phyloP scores from a whole-genome alignment of 441 rosid species.

The Pelargonium citronellum region DNA sequence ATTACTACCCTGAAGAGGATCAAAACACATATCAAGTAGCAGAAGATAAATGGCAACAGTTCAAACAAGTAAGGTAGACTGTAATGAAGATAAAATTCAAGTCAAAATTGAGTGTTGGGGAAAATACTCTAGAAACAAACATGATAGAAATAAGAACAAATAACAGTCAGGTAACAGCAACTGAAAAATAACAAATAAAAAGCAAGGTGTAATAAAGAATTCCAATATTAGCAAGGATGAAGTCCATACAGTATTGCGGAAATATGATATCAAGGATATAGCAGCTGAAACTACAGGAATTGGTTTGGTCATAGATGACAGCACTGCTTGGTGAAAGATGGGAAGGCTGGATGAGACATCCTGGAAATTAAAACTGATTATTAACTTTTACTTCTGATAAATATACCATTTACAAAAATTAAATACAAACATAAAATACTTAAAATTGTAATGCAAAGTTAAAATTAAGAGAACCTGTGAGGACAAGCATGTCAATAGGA shows the following conservation, averaged over 20 bases:
- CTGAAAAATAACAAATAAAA: background rate
- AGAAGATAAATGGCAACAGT: background rate
- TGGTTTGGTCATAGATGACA: slow-evolving; percentile 67
- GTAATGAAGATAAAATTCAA: background rate
- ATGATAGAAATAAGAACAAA: background rate
- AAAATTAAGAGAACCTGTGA: slow-evolving; percentile 10
- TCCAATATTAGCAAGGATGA: slow-evolving; percentile 19
- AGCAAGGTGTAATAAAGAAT: slow-evolving; percentile 13
- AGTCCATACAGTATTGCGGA: slow-evolving; percentile 53
- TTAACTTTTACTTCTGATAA: slow-evolving; percentile 12
- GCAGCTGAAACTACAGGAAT: slow-evolving; percentile 70
- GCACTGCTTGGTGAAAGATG: slow-evolving; percentile 66
- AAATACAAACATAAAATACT: background rate
- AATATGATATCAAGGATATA: slow-evolving; percentile 70
- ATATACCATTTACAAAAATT: background rate
- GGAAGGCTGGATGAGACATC: slow-evolving; percentile 48
- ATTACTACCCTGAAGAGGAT: background rate
- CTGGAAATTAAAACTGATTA: slow-evolving; percentile 41
- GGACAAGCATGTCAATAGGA: background rate
- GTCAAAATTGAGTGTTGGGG: background rate
- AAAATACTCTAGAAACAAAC: background rate
- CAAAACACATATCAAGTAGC: background rate
- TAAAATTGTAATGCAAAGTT: slow-evolving; percentile 9
- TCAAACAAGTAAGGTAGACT: background rate
- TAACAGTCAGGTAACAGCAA: background rate